Conservation (phyloP, 768 basidiomycete species). For the Lyophyllum atratum region DNA sequence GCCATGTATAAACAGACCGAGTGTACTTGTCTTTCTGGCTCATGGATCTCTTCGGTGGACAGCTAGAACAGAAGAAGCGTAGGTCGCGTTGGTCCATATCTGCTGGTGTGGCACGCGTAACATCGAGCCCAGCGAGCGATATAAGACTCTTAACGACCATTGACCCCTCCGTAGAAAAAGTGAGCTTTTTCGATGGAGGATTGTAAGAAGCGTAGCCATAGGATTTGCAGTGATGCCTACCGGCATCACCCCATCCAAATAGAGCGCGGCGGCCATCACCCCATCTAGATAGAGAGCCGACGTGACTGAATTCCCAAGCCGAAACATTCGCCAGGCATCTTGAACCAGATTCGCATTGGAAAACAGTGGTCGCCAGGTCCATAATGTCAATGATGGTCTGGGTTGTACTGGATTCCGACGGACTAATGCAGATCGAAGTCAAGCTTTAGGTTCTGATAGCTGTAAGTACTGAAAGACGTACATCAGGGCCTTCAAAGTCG, state of each 20-base stretch:
- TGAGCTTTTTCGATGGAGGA: not conserved
- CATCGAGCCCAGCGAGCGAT: not conserved
- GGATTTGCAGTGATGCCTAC: not conserved
- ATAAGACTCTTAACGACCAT: not conserved
- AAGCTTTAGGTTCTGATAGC: no score
- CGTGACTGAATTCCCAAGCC: not conserved
- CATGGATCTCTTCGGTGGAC: not conserved
- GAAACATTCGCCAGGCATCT: not conserved
- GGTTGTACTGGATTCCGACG: not conserved
- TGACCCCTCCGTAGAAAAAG: not conserved
- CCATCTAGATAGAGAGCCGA: not conserved
- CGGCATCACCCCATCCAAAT: not conserved
- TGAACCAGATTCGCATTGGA: not conserved
- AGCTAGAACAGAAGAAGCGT: not conserved
- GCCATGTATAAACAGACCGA: not conserved
- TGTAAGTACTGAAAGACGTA: not conserved
- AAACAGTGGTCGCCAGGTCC: not conserved
- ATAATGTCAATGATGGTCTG: not conserved
- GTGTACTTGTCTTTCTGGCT: not conserved
- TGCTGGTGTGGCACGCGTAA: not conserved
- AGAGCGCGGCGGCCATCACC: not conserved
- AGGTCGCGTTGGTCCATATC: not conserved
- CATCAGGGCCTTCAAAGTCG: not conserved
- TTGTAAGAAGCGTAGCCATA: no score
- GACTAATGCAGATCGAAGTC: no score